Base-by-base conservation (phyloP, 1,139 yeast genomes). In the Candida sp. region DNA sequence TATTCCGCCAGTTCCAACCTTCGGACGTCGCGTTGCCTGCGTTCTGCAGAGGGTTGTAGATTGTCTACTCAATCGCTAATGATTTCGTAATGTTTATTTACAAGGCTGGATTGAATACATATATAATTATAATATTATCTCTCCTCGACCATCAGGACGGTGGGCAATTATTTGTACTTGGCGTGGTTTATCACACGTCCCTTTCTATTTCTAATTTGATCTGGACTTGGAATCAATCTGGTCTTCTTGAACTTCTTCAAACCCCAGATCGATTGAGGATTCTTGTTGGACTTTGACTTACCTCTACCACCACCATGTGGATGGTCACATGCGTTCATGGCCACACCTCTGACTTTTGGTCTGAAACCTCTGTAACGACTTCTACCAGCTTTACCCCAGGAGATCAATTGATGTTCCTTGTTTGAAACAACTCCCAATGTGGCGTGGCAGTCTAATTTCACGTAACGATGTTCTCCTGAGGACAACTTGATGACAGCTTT, bases 281-380 rank as follows among this genome's bases (percentile, higher is more conserved):
- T 82, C 77, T 91, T 93, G 73, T 93, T 93, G 58, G 97, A 90
- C 85, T 96, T 94, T 53, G 97, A 90, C 72, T 94, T 96, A 83
- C 99, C 99, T 82, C 99, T 88, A 76, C 99, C 99, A 88, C 99
- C 99, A 81, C 99, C 99, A 66, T 92, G 96, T 60, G 99, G 99
- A 78, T 94, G 99, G 73, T 94, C 98, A 67, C 86, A 85, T 55
- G 96, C 96, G 74, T 94, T 94, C 97, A 91, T 91, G 49, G 99
- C 99, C 61, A 92, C 91, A 83, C 99, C 99, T 80, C 99, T 89
- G 38, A 92, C 97, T 49, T 88, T 84, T 34, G 99, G 99, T 71
- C 99, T 86, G 63, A 88, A 86, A 58, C 99, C 99, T 67, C 90
- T 77, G 80, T 92, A 88, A 70, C 99, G 88, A 49, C 88, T 79